Base-by-base conservation (phyloP, 768 basidiomycete species). In the Piloderma croceum region DNA sequence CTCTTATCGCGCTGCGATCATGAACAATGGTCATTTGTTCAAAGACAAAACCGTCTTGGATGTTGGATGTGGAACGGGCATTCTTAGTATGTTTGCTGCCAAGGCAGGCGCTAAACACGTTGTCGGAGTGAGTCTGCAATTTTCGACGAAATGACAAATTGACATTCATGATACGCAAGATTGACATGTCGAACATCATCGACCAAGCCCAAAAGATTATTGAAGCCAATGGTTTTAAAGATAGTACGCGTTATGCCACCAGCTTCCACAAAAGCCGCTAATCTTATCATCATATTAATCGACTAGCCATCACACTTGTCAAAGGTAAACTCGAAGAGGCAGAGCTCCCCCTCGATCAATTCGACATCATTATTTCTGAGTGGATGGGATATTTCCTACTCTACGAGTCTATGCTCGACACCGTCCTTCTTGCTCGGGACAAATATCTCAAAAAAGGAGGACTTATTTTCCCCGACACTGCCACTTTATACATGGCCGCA, bases 351-450 rank as follows among this genome's bases (percentile, higher is more conserved):
- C 79, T 94, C 56, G 68, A 87, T 47, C 70, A 93, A 62, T 97
- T 91, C 59, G 96, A 99, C 62, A 97, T 99, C 67, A 96, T 99
- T 68, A 89, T 99, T 59, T 96, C 92, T 46, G 96, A 99, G 63
- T 99, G 94, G 96, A 99, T 99, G 96, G 96, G 96, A 31, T 99
- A 99, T 68, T 97, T 98, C 76, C 72, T 98, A 36, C 79, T 99
- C 24, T 98, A 98, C 70, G 96, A 98, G 63, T 93, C 91, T 56
- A 98, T 99, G 96, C 81, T 98, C 50, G 94, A 99, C 68, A 97
- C 93, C 19, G 96, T 99, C 41, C 79, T 99, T 31, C 74, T 93
- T 34, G 96, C 96, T 6, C 80, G 96, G 43, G 96, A 99, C 74
- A 90, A 89, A 64, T 98, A 96, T 70, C 79, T 99, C 53, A 91